Evolutionary conservation across 805 yeast genomes (phyloP).

Genomic region (Scheffersomyces ergatensis): DNA sequence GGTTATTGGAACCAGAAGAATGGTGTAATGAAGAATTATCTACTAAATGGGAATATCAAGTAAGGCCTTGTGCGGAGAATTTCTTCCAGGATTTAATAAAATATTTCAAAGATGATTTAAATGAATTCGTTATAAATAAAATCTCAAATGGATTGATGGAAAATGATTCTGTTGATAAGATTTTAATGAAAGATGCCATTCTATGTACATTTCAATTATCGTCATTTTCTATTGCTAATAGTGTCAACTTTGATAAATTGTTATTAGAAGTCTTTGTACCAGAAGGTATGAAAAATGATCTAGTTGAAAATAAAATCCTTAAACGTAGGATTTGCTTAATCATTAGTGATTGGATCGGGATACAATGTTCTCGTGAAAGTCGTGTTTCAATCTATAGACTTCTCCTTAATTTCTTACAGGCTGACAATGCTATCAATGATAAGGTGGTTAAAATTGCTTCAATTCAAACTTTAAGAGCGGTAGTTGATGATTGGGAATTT

Average conservation of each 20-base stretch:
- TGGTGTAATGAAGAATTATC: conserved; percentile 83
- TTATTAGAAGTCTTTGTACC: conserved; percentile 66
- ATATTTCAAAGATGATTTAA: conserved; percentile 55
- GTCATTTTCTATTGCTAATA: conserved; percentile 59
- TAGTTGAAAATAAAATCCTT: conserved; percentile 53
- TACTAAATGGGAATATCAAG: conserved; percentile 77
- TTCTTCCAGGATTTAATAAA: conserved; percentile 73
- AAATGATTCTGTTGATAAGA: conserved; percentile 39
- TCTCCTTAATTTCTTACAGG: conserved; percentile 47
- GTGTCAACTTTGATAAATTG: conserved; percentile 66
- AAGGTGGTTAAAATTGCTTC: conserved; percentile 79
- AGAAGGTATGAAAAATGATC: conserved; percentile 49
- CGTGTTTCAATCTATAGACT: conserved; percentile 59
- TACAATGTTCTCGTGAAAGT: conserved; percentile 60
- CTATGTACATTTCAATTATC: conserved; percentile 82
- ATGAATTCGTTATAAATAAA: conserved; percentile 56
- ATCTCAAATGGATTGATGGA: conserved; percentile 43
- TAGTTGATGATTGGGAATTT: conserved; percentile 87
- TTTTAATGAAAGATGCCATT: conserved; percentile 73
- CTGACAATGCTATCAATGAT: conserved; percentile 51
- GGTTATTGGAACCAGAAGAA: conserved; percentile 89
- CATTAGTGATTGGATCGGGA: conserved; percentile 76
- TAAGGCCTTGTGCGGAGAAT: conserved; percentile 84
- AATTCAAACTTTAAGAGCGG: conserved; percentile 61
- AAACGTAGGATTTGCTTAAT: conserved; percentile 76